A percentile compares a stretch with the other conserved stretches of the same genome.
These are phyloP conservation scores for Trichoderma koningiopsis DNA, from an alignment of 2,329 filamentous ascomycete species.

Conservation along the genomic window DNA sequence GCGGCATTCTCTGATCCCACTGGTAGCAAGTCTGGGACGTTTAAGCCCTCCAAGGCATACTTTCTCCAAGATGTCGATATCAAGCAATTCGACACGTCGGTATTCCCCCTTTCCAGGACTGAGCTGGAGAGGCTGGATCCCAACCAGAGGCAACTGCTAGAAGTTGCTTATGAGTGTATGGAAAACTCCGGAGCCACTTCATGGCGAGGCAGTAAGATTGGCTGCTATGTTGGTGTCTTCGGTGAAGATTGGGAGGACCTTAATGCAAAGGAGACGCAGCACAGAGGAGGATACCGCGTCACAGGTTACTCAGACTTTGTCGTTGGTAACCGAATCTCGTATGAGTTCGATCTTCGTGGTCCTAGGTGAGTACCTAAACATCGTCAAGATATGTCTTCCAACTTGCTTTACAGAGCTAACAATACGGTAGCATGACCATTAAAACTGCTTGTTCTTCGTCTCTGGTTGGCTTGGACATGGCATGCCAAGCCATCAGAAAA, in stretches of 20 bases:
- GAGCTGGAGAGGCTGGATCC: constrained; percentile 39
- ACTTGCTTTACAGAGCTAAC: not conserved
- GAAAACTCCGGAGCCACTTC: constrained; percentile 33
- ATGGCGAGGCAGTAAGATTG: constrained; percentile 34
- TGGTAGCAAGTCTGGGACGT: constrained; percentile 10
- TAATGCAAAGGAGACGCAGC: constrained; percentile 22
- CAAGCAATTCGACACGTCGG: constrained; percentile 31
- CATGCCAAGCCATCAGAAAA: constrained; percentile 34
- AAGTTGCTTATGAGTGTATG: constrained; percentile 36
- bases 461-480: constrained; percentile 38
- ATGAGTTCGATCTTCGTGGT: constrained; percentile 49
- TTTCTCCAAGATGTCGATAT: constrained; percentile 32
- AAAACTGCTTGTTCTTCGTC: constrained; percentile 42
- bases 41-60: constrained; percentile 30
- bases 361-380: constrained; percentile 43
- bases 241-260: constrained; percentile 35
- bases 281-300: constrained; percentile 27
- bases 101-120: constrained; percentile 31
- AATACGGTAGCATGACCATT: constrained; percentile 35
- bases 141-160: constrained; percentile 34
- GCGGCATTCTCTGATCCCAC: constrained; percentile 23
- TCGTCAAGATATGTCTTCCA: constrained; percentile 25
- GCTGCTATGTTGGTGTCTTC: constrained; percentile 36
- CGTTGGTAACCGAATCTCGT: constrained; percentile 38
- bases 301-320: constrained; percentile 35